Conservation (phyloP, 2,329 filamentous ascomycete genomes). For the Thyridium curvatum region DNA sequence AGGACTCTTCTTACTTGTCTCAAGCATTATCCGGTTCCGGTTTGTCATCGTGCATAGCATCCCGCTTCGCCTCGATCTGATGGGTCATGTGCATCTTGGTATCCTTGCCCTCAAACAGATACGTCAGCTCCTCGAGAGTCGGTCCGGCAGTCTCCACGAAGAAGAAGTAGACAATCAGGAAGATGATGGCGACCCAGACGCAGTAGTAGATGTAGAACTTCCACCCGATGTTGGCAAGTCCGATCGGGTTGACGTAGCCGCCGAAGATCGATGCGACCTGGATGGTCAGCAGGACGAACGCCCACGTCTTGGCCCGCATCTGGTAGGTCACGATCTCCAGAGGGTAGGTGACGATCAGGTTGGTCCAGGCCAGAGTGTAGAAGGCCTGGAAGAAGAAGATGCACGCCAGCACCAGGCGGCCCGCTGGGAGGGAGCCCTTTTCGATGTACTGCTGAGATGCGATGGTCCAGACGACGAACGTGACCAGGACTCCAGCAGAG, state of each 20-base stretch:
- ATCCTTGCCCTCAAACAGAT: constrained; percentile 15
- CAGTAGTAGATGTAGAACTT: constrained; percentile 36
- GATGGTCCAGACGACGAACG: constrained; percentile 32
- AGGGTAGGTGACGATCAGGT: constrained; percentile 35
- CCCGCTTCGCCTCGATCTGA: neutral
- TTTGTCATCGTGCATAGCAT: too few species aligned
- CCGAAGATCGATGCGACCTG: constrained; percentile 25
- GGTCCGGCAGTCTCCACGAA: constrained; percentile 83
- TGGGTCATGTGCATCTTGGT: neutral
- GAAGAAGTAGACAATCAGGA: constrained; percentile 63
- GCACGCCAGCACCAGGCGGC: constrained; percentile 29
- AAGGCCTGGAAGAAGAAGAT: constrained; percentile 35
- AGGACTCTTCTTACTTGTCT: too few species aligned
- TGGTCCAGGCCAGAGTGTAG: constrained; percentile 36
- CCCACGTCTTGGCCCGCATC: constrained; percentile 34
- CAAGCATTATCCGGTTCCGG: too few species aligned
- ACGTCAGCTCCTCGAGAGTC: constrained; percentile 61
- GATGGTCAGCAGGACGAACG: constrained; percentile 31
- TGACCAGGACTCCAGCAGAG: constrained; percentile 28
- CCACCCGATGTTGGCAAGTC: constrained; percentile 30
- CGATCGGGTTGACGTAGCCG: constrained; percentile 35
- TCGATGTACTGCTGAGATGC: constrained; percentile 29
- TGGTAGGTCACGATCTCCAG: constrained; percentile 33
- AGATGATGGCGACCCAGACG: constrained; percentile 34
- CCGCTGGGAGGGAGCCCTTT: constrained; percentile 18